These are phyloP conservation scores for Candida pseudoglaebosa DNA, from an alignment of 805 yeast genomes.

Conservation along the genomic window DNA sequence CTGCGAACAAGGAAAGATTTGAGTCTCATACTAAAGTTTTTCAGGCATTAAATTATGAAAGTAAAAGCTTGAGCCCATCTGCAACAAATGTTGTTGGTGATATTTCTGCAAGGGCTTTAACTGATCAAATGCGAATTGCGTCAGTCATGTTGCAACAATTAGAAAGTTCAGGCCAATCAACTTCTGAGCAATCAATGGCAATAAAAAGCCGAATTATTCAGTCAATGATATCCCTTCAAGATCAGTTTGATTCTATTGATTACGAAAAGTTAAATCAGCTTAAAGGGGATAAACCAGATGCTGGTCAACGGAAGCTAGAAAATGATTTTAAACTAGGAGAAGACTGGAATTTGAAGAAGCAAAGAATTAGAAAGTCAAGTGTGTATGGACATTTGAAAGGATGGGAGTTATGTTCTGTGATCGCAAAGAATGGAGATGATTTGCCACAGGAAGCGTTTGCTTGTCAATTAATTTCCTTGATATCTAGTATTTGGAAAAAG, in stretches of 20 bases:
- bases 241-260: conserved; percentile 36
- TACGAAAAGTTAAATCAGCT: conserved; percentile 41
- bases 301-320: conserved; percentile 86
- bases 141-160: conserved; percentile 91
- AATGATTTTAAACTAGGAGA: conserved; percentile 93
- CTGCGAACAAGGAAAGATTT: neutral
- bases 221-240: conserved; percentile 26
- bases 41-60: neutral
- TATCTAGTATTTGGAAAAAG: conserved; percentile 78
- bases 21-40: neutral
- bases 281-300: conserved; percentile 53
- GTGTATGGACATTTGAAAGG: conserved; percentile 80
- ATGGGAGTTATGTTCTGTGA: conserved; percentile 95
- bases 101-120: conserved; percentile 49
- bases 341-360: conserved; percentile 84
- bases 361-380: conserved; percentile 73
- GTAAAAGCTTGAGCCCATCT: neutral
- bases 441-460: conserved; percentile 97
- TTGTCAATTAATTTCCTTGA: conserved; percentile 84
- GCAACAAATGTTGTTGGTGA: conserved; percentile 33
- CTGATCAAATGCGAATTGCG: conserved; percentile 94
- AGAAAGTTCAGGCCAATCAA: conserved; percentile 67
- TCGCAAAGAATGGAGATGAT: conserved; percentile 95
- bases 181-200: conserved; percentile 31
- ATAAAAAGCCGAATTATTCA: conserved; percentile 20